Percentiles rank a stretch among this genome's conserved stretches.
These are phyloP conservation scores for Wickerhamiella alocasiicola DNA, from an alignment of 805 yeast species.

Conservation along the genomic window DNA sequence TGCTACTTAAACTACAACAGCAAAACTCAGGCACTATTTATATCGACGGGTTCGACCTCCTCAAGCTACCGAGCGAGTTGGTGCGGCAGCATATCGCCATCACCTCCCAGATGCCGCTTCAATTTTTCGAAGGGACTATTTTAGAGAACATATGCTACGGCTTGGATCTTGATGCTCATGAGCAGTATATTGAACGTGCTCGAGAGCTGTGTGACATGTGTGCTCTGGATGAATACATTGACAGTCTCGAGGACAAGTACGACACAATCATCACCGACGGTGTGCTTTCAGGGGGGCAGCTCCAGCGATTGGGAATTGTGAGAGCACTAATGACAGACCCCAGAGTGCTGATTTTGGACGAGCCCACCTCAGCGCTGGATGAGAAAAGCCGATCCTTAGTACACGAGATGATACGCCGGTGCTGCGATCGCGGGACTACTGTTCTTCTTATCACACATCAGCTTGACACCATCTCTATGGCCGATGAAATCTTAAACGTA, in stretches of 20 bases:
- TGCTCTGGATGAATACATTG: constrained; percentile 43
- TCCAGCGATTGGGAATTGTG: constrained; percentile 74
- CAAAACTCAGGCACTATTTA: constrained; percentile 31
- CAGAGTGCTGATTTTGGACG: constrained; percentile 57
- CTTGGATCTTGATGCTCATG: background rate
- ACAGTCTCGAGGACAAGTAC: constrained; percentile 42
- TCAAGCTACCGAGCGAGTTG: constrained; percentile 33
- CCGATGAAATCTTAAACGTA: too few relatives aligned
- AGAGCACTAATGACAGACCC: constrained; percentile 67
- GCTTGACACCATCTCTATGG: too few relatives aligned
- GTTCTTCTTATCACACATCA: constrained; percentile 66
- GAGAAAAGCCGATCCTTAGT: constrained; percentile 42
- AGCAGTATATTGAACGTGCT: background rate
- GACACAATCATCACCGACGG: constrained; percentile 42
- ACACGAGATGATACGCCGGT: constrained; percentile 35
- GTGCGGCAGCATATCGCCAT: constrained; percentile 47
- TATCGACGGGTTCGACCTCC: constrained; percentile 39
- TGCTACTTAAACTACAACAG: constrained; percentile 44
- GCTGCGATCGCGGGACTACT: constrained; percentile 31
- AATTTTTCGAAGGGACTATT: constrained; percentile 61
- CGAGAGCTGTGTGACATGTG: constrained; percentile 30
- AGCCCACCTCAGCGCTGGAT: constrained; percentile 82
- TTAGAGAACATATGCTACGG: constrained; percentile 43
- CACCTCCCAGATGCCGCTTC: constrained; percentile 60
- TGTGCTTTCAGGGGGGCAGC: constrained; percentile 78